These are phyloP conservation scores for Aspergillus sergii DNA, from an alignment of 2,329 filamentous ascomycete species.

Conservation along the genomic window DNA sequence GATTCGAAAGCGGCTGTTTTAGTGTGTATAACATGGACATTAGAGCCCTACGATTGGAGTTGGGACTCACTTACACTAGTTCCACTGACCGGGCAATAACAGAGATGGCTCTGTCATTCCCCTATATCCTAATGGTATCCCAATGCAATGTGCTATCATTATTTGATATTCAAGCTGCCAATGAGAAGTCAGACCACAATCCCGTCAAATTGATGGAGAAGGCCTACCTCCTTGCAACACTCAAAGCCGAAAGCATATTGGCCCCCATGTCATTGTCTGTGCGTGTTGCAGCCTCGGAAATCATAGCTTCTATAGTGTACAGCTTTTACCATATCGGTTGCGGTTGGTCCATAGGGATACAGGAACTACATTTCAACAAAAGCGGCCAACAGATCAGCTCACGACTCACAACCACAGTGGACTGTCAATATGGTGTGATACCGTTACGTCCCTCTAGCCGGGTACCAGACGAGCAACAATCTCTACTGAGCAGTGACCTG, in stretches of 20 bases:
- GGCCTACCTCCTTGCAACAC: conserved; percentile 68
- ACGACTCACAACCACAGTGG: conserved; percentile 43
- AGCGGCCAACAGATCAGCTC: conserved; percentile 47
- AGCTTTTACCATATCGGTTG: conserved; percentile 73
- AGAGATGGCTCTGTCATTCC: conserved; percentile 70
- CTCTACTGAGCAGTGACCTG: conserved; percentile 23
- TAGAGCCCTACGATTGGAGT: conserved; percentile 46
- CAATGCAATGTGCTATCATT: conserved; percentile 72
- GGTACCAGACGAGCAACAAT: conserved; percentile 13
- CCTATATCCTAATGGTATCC: conserved; percentile 80
- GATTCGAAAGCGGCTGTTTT: conserved; percentile 73
- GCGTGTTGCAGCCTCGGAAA: conserved; percentile 63
- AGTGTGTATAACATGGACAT: conserved; percentile 66
- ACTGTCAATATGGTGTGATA: conserved; percentile 39
- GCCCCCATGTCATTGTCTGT: conserved; percentile 82
- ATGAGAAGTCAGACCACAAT: conserved; percentile 6
- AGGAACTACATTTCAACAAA: conserved; percentile 73
- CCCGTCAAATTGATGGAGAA: conserved; percentile 18
- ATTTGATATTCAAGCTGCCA: conserved; percentile 61
- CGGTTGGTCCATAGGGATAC: conserved; percentile 89
- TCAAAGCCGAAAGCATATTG: conserved; percentile 78
- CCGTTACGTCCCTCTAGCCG: conserved; percentile 13
- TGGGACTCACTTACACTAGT: conserved; percentile 61
- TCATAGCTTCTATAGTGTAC: conserved; percentile 85
- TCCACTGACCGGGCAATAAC: conserved; percentile 68